phyloP scores from a whole-genome alignment of 768 basidiomycete genomes.

The Sporobolomyces pararoseus region DNA sequence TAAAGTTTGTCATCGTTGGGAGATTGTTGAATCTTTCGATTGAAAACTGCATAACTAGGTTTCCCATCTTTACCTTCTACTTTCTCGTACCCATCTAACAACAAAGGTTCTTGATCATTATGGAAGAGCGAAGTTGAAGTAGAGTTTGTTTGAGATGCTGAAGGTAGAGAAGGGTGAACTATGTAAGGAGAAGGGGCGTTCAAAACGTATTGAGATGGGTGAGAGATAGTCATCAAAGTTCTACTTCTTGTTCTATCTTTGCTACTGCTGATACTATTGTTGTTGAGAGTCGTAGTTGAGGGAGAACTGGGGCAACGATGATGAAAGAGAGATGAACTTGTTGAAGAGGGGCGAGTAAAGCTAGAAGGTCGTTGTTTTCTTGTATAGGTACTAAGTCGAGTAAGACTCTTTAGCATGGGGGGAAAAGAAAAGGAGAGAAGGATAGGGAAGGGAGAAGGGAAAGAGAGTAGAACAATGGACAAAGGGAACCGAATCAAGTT shows the following conservation, averaged over 20 bases:
- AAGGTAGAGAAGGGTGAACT: neutral
- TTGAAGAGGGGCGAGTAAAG: neutral
- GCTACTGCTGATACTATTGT: no score
- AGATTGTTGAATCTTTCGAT: slow-evolving; percentile 63
- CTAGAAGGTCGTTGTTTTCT: neutral
- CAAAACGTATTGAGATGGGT: slow-evolving; percentile 17
- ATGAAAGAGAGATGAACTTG: neutral
- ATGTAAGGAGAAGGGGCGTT: slow-evolving; percentile 26
- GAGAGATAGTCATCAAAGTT: slow-evolving; percentile 25
- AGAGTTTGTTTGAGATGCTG: neutral
- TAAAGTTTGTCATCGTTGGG: slow-evolving; percentile 64
- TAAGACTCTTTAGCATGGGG: neutral
- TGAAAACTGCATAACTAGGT: slow-evolving; percentile 56
- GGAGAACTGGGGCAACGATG: neutral
- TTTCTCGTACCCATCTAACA: slow-evolving; percentile 15
- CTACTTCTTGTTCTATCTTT: neutral
- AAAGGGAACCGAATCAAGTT: no score
- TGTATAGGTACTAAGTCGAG: neutral
- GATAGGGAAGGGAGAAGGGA: neutral
- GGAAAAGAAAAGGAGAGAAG: neutral
- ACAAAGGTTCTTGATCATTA: no score
- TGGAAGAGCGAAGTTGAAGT: neutral
- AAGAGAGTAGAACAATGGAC: neutral
- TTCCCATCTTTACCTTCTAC: neutral
- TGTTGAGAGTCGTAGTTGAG: no score